Base-by-base conservation (phyloP, 2,329 filamentous ascomycete genomes). In the Diatrype stigma region DNA sequence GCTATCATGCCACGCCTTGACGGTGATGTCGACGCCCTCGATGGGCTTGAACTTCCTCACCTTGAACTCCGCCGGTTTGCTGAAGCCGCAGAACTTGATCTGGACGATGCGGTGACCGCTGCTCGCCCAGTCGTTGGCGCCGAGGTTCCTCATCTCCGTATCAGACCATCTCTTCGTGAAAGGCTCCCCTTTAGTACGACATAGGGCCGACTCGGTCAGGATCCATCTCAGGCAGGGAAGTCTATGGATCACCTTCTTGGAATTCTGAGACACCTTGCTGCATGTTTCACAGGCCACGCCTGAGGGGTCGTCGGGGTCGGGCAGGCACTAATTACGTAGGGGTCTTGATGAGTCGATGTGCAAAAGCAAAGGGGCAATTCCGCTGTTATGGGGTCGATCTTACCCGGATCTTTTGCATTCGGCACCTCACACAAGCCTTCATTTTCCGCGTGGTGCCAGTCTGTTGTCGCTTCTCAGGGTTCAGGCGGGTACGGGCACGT, bases 161-260 rank as follows among this genome's bases (percentile, higher is more conserved):
- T 71, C 71, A 1, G 56, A 45, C 72, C 74, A 78, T 21, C 75
- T 68, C 3, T 57, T 52, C 0, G 77, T 80, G 23, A 79, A 64
- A 2, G 64, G 58, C 14, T 78, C 65, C 1, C 74, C 73, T 4
- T 73, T 70, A 1, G 61, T 59, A n/a, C 77, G 75, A 52, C 69
- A 74, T 3, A 76, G 59, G 1, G 63, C 56, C 16, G 72, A 63
- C 8, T 74, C 68, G 22, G 66, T 69, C 11, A 80, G 62, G 54
- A 73, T 75, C 55, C 65, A 70, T 12, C 77, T 71, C 14, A 68
- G 59, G 50, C 78, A 81, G 0, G 69, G 67, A 4, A 74, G 59
- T 22, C 66, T 63, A 49, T 79, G 76, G 5, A 79, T 70, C 2
- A 74, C 73, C 54, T 76, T 80, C 37, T 71, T 73, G 0, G 75